Evolutionary conservation across 106 monocot species (phyloP), one percentile per base, ranked within the genome.

Genomic region (Dioscorea dumetorum): DNA sequence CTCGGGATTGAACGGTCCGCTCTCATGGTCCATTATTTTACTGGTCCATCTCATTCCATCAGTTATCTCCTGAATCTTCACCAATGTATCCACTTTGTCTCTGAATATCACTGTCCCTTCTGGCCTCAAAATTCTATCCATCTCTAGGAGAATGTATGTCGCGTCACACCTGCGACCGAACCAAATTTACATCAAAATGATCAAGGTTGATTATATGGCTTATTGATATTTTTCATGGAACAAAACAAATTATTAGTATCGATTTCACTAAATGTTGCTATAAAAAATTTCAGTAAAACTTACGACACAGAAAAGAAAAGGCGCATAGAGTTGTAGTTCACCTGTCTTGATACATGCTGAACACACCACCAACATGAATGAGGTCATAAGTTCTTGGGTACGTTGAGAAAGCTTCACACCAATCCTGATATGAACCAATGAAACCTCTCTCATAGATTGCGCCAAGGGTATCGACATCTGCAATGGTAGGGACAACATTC

Each of bases 341-440:
- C 88, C 88, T 84, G 71, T 81, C 76, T 56, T 85, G 73, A 63
- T 89, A 89, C 22, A 77, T 67, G 65, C 67, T 79, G 73, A 89
- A 89, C 12, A 89, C 58, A 61, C 61, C 54, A 56, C 73, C 73
- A 22, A 81, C 88, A 65, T 89, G 88, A 49, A 89, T 73, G 66
- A 89, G 74, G 63, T 89, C 88, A 17, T 89, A 85, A 22, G 88
- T 85, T 63, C 88, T 85, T n/a, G 88, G 88, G 58, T 89, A 89
- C 0, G 88, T 89, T 8, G 84, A 85, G 79, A 89, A 85, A 22
- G 88, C 88, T 54, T 88, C 84, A 51, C 88, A 88, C 88, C 88
- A 88, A 59, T 88, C 84, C 22, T 88, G 88, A 35, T 84, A 88
- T 20, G 84, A 74, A 8, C 88, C 88, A 23, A 88, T 84, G 49